These are phyloP conservation scores for Meyerozyma carpophila DNA, from an alignment of 1,139 yeast species.

Conservation along the genomic window DNA sequence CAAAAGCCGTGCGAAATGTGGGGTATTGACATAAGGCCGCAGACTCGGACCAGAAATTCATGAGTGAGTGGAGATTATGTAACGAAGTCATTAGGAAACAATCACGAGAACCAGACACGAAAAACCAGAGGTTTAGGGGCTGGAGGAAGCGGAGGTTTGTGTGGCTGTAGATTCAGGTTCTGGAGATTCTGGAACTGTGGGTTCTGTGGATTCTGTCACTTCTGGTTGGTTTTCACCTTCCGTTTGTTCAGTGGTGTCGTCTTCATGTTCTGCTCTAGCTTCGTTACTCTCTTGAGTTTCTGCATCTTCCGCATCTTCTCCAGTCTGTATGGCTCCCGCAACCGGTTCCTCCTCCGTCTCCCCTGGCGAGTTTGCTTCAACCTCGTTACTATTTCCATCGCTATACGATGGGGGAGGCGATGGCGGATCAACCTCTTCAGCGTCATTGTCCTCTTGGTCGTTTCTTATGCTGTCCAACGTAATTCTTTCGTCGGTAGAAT, in stretches of 20 bases:
- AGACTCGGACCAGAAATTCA: neutral
- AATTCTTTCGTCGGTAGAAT: conserved; percentile 34
- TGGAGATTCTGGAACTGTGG: neutral
- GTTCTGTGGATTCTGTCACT: neutral
- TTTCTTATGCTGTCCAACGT: conserved; percentile 29
- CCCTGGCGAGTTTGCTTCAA: too few relatives aligned
- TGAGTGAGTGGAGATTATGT: too few relatives aligned
- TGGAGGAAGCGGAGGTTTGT: too few relatives aligned
- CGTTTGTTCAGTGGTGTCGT: neutral
- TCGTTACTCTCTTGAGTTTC: too few relatives aligned
- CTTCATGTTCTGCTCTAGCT: too few relatives aligned
- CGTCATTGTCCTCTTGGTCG: neutral
- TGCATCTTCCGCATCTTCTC: neutral
- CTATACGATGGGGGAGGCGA: neutral
- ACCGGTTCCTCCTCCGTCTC: too few relatives aligned
- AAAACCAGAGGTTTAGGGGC: too few relatives aligned
- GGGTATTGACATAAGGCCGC: neutral
- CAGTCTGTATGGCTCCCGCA: neutral
- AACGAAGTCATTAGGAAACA: too few relatives aligned
- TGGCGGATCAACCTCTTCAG: neutral
- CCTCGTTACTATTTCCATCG: neutral
- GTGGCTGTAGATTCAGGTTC: neutral
- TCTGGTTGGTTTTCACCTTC: neutral
- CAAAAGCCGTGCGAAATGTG: neutral
- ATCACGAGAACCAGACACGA: too few relatives aligned